A percentile compares a stretch with the other conserved stretches of the same genome.
Conservation (phyloP, 371 early-diverging fungal genomes). For the Fennellomyces sp. region DNA sequence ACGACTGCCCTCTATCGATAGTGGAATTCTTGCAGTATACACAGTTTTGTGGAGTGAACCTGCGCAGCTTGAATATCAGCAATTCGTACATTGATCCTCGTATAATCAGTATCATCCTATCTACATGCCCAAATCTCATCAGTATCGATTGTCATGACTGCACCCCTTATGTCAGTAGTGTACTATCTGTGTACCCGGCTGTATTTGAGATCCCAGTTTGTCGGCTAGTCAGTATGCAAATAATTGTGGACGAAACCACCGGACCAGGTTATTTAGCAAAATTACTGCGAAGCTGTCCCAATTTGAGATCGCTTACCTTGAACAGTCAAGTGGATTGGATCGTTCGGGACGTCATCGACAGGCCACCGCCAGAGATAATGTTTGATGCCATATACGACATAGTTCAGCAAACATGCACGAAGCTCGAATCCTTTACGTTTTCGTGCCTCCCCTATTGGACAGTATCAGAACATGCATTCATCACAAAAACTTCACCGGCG, state of each 20-base stretch:
- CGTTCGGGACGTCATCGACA: neutral
- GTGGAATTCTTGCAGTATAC: neutral
- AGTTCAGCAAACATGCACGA: neutral
- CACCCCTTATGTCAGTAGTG: neutral
- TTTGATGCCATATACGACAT: slow-evolving; percentile 1
- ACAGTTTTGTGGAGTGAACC: neutral
- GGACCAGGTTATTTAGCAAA: neutral
- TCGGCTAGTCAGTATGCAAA: neutral
- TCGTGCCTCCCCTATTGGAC: neutral
- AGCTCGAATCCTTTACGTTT: neutral
- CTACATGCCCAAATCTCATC: neutral
- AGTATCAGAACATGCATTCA: neutral
- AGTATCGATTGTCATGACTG: neutral
- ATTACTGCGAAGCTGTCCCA: neutral
- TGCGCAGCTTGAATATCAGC: neutral
- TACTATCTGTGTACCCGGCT: neutral
- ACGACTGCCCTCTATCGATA: neutral
- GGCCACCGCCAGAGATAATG: neutral
- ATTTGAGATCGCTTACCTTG: neutral
- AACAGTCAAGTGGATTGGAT: slow-evolving; percentile 1
- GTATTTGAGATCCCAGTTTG: neutral
- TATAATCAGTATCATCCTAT: neutral
- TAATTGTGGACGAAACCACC: neutral
- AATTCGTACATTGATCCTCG: slow-evolving; percentile 1
- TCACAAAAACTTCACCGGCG: neutral